A percentile compares a stretch with the other conserved stretches of the same genome.
Evolutionary conservation across 257 asterid genomes (phyloP).

Genomic region (Petunia secreta): DNA sequence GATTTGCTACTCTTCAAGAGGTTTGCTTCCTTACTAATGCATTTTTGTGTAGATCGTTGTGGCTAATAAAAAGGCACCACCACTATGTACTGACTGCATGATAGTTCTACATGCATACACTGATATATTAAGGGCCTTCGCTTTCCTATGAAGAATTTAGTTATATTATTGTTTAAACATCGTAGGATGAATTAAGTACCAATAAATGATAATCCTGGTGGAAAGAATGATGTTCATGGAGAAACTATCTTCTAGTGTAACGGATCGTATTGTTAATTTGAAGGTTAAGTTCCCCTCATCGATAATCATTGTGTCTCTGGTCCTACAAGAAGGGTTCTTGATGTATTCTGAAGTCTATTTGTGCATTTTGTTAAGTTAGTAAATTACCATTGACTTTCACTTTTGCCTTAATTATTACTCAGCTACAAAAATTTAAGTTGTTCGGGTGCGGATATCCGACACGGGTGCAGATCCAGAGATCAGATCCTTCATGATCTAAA

Average conservation of each 20-base stretch:
- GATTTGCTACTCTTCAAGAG: background rate
- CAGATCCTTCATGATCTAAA: no score
- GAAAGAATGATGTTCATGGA: slow-evolving; percentile 10
- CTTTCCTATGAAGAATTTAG: slow-evolving; percentile 20
- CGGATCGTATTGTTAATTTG: no score
- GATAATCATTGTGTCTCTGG: slow-evolving; percentile 7
- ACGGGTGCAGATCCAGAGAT: no score
- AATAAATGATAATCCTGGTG: background rate
- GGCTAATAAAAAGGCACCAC: background rate
- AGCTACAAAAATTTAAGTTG: no score
- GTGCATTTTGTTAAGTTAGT: background rate
- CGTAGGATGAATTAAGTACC: background rate
- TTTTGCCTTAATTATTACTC: no score
- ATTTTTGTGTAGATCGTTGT: slow-evolving; percentile 14
- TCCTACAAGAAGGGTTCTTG: slow-evolving; percentile 1
- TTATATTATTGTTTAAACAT: slow-evolving; percentile 7
- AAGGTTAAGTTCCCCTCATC: background rate
- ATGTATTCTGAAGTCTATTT: slow-evolving; percentile 10
- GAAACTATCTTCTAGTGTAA: background rate
- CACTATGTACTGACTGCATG: background rate
- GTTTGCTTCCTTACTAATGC: slow-evolving; percentile 13
- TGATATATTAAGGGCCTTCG: background rate
- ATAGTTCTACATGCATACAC: background rate
- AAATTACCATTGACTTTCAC: no score
- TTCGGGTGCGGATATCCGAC: no score